Evolutionary conservation across 2,329 filamentous ascomycete species (phyloP), one percentile per base, ranked within the genome.

Genomic region (Alternaria angustiovoidea): DNA sequence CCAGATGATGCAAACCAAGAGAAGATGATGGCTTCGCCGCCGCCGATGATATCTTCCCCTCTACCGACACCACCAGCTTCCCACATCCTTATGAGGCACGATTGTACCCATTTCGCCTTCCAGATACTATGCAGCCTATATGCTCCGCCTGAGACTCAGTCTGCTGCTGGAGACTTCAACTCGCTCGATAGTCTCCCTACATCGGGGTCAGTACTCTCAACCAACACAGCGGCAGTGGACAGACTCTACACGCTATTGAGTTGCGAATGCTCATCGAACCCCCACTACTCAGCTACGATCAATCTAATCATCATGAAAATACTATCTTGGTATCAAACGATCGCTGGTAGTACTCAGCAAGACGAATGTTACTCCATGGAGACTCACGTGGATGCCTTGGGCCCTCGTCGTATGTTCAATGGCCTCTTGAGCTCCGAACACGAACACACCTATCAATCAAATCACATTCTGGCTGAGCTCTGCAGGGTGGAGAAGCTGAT

Each of bases 401-500:
- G 60, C 2, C 69, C 71, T 36, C 73, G 67, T 11, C 67, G 72
- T 34, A 68, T 69, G 30, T 73, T 69, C 1, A 56, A 70, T 1
- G 67, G 68, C 41, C 62, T 61, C 26, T 60, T 70, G 14, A 66
- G 73, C 39, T 57, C 64, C 28, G 75, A 77, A 48, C 69, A 72
- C 12, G 75, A 77, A 38, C 65, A 73, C 32, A 70, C 70, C 2
- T 69, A 74, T 54, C 67, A 73, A 5, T 76, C 74, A 0, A 74
- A 76, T 44, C 67, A 74, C 5, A 67, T 78, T 6, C 68, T 78
- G 8, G 65, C 64, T 22, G 75, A 78, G 63, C 68, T 78, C 11
- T 68, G 71, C 55, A 76, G 72, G 44, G 71, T 78, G 1, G 76
- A 78, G 62, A 77, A 78, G 67, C 70, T 78, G 54, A 76, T 78